Base-by-base conservation (phyloP, 2,329 filamentous ascomycete genomes). In the Chaetomium olivaceum region DNA sequence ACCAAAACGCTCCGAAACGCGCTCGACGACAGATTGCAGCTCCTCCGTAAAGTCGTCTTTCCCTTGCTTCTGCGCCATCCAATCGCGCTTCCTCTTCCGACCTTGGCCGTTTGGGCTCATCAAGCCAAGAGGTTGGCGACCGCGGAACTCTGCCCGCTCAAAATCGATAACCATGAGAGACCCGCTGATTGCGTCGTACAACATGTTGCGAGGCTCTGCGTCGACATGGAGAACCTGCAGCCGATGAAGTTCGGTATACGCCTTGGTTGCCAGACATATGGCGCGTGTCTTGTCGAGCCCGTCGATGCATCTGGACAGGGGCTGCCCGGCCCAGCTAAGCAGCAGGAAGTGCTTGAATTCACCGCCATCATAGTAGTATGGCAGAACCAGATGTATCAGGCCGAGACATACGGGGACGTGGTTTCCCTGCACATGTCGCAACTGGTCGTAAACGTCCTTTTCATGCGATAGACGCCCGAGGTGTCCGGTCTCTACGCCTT, bases 371-470 rank as follows among this genome's bases (percentile, higher is more conserved):
- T 73, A 76, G 54, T 77, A 74, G 58, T 74, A 77, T 5, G 73
- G 75, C 55, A 70, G 56, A n/a, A 70, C 58, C 33, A 78, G 68
- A 46, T 75, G 65, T 48, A 74, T 63, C 4, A 63, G 69, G 27
- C 77, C 76, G 14, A 80, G 72, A 52, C 72, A 80, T 2, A 80
- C 73, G 2, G 78, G 77, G 23, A 79, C 62, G 62, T 71, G 48
- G 31, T 69, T 70, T 21, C 77, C 77, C 64, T 80, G 73, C 46
- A 79, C 69, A 14, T 66, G 46, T 9, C 29, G 27, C 9, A 79
- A 62, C 23, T 64, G 63, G 57, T 72, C 51, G 63, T 80, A 80
- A 0, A 79, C 65, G 8, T 72, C 29, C 8, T 73, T 70, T 61
- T 80, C 73, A 58, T 77, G 66, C 21, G 62, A 68, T 3, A 80